Base-by-base conservation (phyloP, 257 asterid genomes). In the Echites panduratus region DNA sequence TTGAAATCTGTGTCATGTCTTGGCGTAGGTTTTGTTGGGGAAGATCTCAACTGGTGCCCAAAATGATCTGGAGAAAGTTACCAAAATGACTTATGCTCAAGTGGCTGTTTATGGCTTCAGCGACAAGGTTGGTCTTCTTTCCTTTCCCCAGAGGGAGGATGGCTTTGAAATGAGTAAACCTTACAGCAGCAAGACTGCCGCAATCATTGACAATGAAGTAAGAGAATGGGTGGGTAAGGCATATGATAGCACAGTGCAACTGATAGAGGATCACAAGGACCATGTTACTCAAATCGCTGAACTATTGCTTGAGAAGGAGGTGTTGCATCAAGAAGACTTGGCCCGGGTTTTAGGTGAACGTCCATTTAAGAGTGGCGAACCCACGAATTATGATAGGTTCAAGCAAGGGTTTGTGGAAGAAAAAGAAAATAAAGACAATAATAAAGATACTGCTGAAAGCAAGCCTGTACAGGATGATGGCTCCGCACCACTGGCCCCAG, bases 31-130 rank as follows among this genome's bases (percentile, higher is more conserved):
- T 68, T 73, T 93, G 79, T 70, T 93, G 17, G 98, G 98, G 64
- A 91, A 79, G 85, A 89, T 93, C 70, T 91, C 97, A 38, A 93
- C 97, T 0, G 98, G 97, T 26, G 98, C 97, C 49, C 98, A 93
- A 82, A 88, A 93, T 71, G 97, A 91, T 76, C 81, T 90, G 84
- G 98, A 93, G 83, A 93, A 88, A 74, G 97, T 93, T n/a, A 89
- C 98, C 8, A 88, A 88, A 77, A 88, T 93, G 91, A 89, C 97
- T 5, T 89, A 93, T 40, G 90, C 88, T 68, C 97, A 93, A 80
- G 96, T 90, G 22, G 96, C 96, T 2, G 85, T 89, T 9, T 89
- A 93, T 43, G 97, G 96, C 59, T 93, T 91, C 81, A 91, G 97
- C 66, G 96, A 93, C 49, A 93, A 91, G 77, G 94, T 91, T 5